Percentiles rank a stretch among this genome's conserved stretches.
These are phyloP conservation scores for Dendrocalamus latiflorus DNA, from an alignment of 202 grass and related monocot species.

Conservation along the genomic window DNA sequence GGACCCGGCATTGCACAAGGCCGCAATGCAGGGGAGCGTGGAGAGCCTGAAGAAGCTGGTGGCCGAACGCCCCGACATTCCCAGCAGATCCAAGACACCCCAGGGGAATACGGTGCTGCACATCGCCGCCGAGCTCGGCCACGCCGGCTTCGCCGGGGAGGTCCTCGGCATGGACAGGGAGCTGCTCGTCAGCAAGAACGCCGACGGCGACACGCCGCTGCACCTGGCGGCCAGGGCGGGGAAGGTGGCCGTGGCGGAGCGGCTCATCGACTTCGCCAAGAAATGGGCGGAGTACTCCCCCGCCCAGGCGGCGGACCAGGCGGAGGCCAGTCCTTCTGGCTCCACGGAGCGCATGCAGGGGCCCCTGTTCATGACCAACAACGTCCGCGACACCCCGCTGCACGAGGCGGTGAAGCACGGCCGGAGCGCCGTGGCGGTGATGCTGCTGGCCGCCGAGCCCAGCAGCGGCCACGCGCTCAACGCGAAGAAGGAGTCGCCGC, in stretches of 20 bases:
- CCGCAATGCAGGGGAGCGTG: constrained; percentile 34
- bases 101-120: constrained; percentile 55
- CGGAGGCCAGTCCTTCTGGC: too few relatives aligned
- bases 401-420: constrained; percentile 52
- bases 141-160: constrained; percentile 20
- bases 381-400: constrained; percentile 37
- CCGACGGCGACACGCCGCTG: constrained; percentile 55
- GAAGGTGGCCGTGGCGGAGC: neutral
- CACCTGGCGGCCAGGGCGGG: constrained; percentile 55
- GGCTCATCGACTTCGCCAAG: constrained; percentile 2
- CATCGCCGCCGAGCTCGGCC: constrained; percentile 43
- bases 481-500: constrained; percentile 36
- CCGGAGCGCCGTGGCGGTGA: constrained; percentile 16
- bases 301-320: too few relatives aligned
- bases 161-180: neutral
- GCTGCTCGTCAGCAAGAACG: constrained; percentile 31
- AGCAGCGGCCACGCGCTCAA: constrained; percentile 35
- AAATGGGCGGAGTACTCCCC: too few relatives aligned
- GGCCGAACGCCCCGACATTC: neutral
- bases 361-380: constrained; percentile 15
- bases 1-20: constrained; percentile 41
- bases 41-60: constrained; percentile 6
- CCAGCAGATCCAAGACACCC: constrained; percentile 41
- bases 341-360: neutral
- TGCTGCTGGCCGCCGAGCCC: constrained; percentile 40